A percentile compares a stretch with the other conserved stretches of the same genome.
These are phyloP conservation scores for Nicotiana otophora DNA, from an alignment of 257 asterid genomes.

Conservation along the genomic window DNA sequence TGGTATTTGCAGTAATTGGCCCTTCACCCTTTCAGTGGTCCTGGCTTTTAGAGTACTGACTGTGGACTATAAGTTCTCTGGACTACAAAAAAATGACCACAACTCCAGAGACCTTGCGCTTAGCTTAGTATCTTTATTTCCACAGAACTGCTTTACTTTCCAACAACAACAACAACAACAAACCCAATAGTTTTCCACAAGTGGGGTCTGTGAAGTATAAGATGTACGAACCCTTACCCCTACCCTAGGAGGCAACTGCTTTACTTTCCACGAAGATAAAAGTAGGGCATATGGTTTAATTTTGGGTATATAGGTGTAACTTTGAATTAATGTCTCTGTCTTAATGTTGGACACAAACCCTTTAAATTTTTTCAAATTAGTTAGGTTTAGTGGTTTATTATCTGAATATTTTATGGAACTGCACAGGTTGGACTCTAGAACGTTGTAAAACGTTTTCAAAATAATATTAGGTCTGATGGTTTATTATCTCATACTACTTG, in stretches of 20 bases:
- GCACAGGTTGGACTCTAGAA: not conserved
- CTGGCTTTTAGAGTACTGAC: not conserved
- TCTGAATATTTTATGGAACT: not conserved
- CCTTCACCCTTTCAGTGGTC: not conserved
- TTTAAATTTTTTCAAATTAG: not conserved
- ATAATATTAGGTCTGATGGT: not conserved
- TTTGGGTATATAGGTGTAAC: not conserved
- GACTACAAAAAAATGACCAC: not conserved
- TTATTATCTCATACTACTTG: not conserved
- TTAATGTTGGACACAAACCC: not conserved
- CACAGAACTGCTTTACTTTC: not conserved
- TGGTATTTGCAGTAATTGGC: not conserved
- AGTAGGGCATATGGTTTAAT: not conserved
- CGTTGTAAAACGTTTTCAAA: not conserved
- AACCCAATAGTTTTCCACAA: no score
- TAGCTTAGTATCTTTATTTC: not conserved
- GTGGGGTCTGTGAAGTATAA: no score
- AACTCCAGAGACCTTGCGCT: not conserved
- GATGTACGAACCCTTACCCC: no score
- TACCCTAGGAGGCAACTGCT: no score
- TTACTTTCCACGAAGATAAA: not conserved
- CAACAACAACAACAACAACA: no score
- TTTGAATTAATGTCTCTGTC: not conserved
- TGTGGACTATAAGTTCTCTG: not conserved
- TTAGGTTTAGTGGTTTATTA: conserved; percentile 7